Percentiles rank a stretch among this genome's conserved stretches.
Conservation (phyloP, 1,284 basidiomycete species). For the Volvariella surrecta region DNA sequence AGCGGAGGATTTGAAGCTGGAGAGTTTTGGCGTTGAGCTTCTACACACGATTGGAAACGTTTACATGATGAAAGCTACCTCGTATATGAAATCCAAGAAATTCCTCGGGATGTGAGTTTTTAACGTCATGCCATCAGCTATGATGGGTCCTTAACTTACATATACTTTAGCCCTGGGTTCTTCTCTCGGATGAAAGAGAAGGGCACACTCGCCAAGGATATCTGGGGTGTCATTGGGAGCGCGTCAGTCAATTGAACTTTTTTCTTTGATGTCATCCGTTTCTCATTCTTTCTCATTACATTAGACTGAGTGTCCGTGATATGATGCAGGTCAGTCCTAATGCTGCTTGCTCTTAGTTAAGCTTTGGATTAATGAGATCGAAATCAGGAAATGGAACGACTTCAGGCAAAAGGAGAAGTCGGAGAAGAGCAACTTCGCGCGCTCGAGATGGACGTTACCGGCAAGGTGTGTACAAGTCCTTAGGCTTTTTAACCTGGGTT, state of each 20-base stretch:
- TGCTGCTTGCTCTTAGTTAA: not conserved
- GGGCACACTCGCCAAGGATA: slow-evolving; percentile 86
- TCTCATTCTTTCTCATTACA: slow-evolving; percentile 3
- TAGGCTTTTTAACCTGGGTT: slow-evolving; percentile 1
- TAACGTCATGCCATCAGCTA: not conserved
- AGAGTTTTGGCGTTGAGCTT: slow-evolving; percentile 96
- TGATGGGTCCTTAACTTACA: not conserved
- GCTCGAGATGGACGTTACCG: slow-evolving; percentile 91
- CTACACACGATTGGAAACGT: slow-evolving; percentile 83
- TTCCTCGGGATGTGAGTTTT: slow-evolving; percentile 77
- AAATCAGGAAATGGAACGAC: slow-evolving; percentile 79
- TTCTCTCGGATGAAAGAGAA: slow-evolving; percentile 95
- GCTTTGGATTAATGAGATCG: not conserved
- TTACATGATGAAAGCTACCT: slow-evolving; percentile 90
- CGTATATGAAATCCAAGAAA: slow-evolving; percentile 87
- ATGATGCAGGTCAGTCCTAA: slow-evolving; percentile 37
- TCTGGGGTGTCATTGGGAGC: slow-evolving; percentile 89
- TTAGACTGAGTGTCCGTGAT: slow-evolving; percentile 62
- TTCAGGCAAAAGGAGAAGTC: slow-evolving; percentile 83
- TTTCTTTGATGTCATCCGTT: slow-evolving; percentile 8
- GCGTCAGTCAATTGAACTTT: slow-evolving; percentile 45
- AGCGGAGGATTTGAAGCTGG: slow-evolving; percentile 94
- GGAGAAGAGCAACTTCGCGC: slow-evolving; percentile 79
- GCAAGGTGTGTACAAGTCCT: slow-evolving; percentile 51
- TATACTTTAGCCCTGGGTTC: slow-evolving; percentile 69